These are phyloP conservation scores for Sporothrix dimorphospora DNA, from an alignment of 2,329 filamentous ascomycete species.

Conservation along the genomic window DNA sequence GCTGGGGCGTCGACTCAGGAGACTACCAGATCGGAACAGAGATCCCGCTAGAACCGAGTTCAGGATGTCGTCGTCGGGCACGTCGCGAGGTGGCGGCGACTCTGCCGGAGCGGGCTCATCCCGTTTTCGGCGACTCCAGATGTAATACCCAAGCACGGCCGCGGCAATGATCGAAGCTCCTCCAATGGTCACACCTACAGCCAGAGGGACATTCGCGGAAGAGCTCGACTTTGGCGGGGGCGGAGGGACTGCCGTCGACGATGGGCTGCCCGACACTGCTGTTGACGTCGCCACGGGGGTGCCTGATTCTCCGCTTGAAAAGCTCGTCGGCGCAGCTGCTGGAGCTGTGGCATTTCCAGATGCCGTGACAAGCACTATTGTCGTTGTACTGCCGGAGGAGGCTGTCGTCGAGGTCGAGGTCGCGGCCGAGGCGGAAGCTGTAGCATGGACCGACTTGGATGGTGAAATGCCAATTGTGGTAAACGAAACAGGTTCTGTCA, in stretches of 20 bases:
- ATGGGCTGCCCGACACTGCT: neutral
- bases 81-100: slow-evolving; percentile 31
- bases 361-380: neutral
- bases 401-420: neutral
- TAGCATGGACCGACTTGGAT: neutral
- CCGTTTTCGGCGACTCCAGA: slow-evolving; percentile 28
- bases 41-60: neutral
- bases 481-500: neutral
- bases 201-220: slow-evolving; percentile 26
- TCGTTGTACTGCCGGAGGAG: neutral
- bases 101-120: slow-evolving; percentile 27
- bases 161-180: slow-evolving; percentile 21
- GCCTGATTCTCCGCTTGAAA: neutral
- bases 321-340: neutral
- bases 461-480: slow-evolving; percentile 28
- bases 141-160: neutral
- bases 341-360: neutral
- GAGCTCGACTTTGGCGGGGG: neutral
- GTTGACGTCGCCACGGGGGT: neutral
- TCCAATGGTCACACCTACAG: slow-evolving; percentile 31
- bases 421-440: neutral
- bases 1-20: neutral
- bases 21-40: slow-evolving; percentile 25
- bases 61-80: slow-evolving; percentile 27
- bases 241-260: neutral